Evolutionary conservation across 1,284 basidiomycete species (phyloP).

Genomic region (Ustilago nuda): DNA sequence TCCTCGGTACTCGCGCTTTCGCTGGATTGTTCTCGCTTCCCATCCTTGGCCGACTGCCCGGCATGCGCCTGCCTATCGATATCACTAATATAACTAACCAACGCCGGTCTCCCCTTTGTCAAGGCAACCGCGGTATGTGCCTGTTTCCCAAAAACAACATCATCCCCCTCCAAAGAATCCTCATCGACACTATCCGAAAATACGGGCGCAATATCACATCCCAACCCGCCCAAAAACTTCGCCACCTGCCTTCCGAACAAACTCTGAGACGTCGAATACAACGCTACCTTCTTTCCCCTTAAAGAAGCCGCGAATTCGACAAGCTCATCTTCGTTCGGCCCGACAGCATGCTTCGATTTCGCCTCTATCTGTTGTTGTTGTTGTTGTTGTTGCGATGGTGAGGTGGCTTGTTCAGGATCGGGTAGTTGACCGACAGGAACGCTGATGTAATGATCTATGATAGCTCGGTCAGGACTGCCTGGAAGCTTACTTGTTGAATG

Average conservation of each 20-base stretch:
- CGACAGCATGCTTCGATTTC: conserved; percentile 9
- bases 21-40: not conserved
- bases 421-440: conserved; percentile 31
- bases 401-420: conserved; percentile 4
- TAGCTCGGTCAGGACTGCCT: conserved; percentile 14
- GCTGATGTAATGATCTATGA: conserved; percentile 33
- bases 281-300: conserved; percentile 44
- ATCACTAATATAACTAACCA: conserved; percentile 57
- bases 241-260: conserved; percentile 39
- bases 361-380: not conserved
- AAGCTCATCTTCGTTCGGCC: conserved; percentile 37
- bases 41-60: not conserved
- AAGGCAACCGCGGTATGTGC: conserved; percentile 53
- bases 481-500: conserved; percentile 14
- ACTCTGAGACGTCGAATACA: conserved; percentile 44
- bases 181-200: conserved; percentile 33
- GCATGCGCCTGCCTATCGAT: conserved; percentile 29
- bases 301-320: conserved; percentile 25
- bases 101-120: conserved; percentile 40
- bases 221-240: conserved; percentile 22
- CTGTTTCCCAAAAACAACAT: conserved; percentile 26
- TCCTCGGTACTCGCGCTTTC: not conserved
- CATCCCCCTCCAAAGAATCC: conserved; percentile 13
- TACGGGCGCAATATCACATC: conserved; percentile 48
- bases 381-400: not conserved